Evolutionary conservation across 345 rosid genomes (phyloP).

Genomic region (Hibiscus trionum): DNA sequence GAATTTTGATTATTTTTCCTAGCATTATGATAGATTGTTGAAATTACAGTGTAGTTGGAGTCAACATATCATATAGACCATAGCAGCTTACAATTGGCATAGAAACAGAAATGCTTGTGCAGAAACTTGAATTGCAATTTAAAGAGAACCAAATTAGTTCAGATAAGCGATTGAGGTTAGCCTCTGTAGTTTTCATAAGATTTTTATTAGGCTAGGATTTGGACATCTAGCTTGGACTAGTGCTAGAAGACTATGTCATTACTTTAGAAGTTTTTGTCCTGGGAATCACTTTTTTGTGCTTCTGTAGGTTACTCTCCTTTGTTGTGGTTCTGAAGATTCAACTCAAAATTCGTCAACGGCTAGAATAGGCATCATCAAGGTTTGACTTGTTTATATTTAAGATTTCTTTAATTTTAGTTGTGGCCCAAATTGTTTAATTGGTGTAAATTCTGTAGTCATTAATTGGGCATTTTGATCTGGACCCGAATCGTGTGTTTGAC

Average conservation of each 20-base stretch:
- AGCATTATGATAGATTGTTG: not conserved
- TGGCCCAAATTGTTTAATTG: slow-evolving; percentile 17
- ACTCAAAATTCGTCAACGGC: slow-evolving; percentile 56
- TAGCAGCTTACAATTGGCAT: not conserved
- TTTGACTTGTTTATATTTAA: slow-evolving; percentile 19
- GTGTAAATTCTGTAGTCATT: slow-evolving; percentile 61
- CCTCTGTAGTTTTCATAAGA: not conserved
- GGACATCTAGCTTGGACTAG: not conserved
- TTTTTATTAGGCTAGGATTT: not conserved
- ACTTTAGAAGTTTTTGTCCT: not conserved
- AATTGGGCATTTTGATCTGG: slow-evolving; percentile 98
- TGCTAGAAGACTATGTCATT: not conserved
- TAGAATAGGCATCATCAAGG: slow-evolving; percentile 93
- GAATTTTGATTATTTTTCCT: not conserved
- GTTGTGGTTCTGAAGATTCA: slow-evolving; percentile 65
- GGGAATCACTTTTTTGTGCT: not conserved
- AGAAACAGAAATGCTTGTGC: not conserved
- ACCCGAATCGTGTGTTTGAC: slow-evolving; percentile 98
- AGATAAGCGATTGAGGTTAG: not conserved
- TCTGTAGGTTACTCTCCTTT: slow-evolving; percentile 81
- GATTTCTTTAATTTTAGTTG: not conserved
- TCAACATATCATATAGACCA: not conserved
- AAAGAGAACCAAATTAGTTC: not conserved
- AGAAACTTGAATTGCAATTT: not conserved
- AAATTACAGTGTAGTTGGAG: not conserved